Conservation (phyloP, 257 asterid genomes). For the Nyctanthes arbortristis region DNA sequence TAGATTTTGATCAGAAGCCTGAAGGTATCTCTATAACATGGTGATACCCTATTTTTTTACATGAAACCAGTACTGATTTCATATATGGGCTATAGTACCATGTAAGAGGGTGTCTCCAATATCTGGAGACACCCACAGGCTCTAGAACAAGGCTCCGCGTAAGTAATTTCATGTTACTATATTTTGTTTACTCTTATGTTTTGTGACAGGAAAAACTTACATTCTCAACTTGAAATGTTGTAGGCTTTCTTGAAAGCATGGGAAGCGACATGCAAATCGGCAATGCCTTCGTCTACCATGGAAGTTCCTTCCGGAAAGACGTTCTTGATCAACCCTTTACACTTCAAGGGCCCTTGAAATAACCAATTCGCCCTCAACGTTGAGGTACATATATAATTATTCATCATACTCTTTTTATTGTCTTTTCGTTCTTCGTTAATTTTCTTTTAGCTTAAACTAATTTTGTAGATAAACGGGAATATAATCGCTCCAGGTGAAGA, state of each 20-base stretch:
- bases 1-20: no score
- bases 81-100: no score
- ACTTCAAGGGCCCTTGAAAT: conserved; percentile 41
- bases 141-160: no score
- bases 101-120: no score
- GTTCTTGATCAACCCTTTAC: conserved; percentile 35
- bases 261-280: conserved; percentile 35
- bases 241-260: conserved; percentile 49
- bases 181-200: neutral
- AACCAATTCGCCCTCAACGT: neutral
- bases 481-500: conserved; percentile 35
- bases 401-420: neutral
- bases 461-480: conserved; percentile 45
- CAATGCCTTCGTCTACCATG: conserved; percentile 26
- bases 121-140: no score
- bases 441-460: no score
- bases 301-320: conserved; percentile 35
- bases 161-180: neutral
- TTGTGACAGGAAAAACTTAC: neutral
- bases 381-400: conserved; percentile 22
- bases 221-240: no score
- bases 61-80: no score
- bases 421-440: neutral
- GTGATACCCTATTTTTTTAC: no score
- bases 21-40: no score